Evolutionary conservation across 805 yeast genomes (phyloP).

Genomic region (Babjeviella inositovora): DNA sequence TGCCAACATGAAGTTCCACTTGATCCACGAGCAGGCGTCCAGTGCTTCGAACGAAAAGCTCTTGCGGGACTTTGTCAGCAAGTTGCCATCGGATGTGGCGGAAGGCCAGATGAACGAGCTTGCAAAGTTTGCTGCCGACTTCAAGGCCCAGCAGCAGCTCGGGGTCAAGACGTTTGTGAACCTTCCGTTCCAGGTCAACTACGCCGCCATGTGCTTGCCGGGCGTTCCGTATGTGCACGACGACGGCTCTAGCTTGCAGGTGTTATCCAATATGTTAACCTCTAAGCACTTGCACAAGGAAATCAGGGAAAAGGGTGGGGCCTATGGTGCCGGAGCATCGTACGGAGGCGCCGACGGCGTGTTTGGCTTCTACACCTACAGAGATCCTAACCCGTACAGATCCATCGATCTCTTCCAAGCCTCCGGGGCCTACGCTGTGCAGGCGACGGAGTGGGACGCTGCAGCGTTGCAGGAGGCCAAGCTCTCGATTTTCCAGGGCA

Average conservation of each 20-base stretch:
- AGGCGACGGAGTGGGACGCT: slow-evolving; percentile 31
- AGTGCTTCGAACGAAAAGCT: slow-evolving; percentile 16
- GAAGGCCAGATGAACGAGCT: background rate
- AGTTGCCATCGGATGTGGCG: slow-evolving; percentile 1
- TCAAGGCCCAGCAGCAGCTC: background rate
- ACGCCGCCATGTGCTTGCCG: slow-evolving; percentile 47
- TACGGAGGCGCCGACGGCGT: slow-evolving; percentile 73
- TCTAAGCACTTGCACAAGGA: slow-evolving; percentile 79
- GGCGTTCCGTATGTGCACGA: slow-evolving; percentile 53
- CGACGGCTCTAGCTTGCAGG: slow-evolving; percentile 79
- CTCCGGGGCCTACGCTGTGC: slow-evolving; percentile 30
- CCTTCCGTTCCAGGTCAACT: slow-evolving; percentile 82
- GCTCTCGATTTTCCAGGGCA: slow-evolving; percentile 74
- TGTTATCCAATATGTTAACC: slow-evolving; percentile 65
- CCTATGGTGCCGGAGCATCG: slow-evolving; percentile 90
- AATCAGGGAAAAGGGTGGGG: slow-evolving; percentile 92
- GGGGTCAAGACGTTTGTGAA: slow-evolving; percentile 29
- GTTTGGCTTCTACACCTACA: slow-evolving; percentile 73
- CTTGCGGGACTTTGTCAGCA: slow-evolving; percentile 12
- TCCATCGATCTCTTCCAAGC: slow-evolving; percentile 45
- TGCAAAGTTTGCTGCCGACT: background rate
- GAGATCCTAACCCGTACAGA: slow-evolving; percentile 79
- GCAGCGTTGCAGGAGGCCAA: slow-evolving; percentile 79
- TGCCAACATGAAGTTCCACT: slow-evolving; percentile 27
- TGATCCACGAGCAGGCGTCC: slow-evolving; percentile 39